Base-by-base conservation (phyloP, 2,329 filamentous ascomycete genomes). In the Cercospora sp. region DNA sequence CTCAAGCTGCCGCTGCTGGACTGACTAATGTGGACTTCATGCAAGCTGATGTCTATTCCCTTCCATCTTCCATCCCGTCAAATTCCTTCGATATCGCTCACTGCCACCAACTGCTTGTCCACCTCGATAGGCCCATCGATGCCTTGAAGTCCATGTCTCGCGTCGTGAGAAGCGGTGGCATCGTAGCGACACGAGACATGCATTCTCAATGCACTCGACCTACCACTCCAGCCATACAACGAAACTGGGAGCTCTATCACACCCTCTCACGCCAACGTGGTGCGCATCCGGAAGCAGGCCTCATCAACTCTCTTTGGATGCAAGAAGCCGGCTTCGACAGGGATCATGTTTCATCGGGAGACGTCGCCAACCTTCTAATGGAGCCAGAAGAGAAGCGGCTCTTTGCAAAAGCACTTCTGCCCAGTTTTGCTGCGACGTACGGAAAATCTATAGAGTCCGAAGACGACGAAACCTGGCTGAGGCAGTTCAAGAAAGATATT, bases 31-130 rank as follows among this genome's bases (percentile, higher is more conserved):
- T 71, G 9, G 39, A 60, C 5, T 71, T 69, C 65, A 48, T 64
- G 42, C 62, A 55, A 26, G 67, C 53, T 23, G 65, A 66, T 51
- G 67, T 61, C 4, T 48, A 31, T 8, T 42, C 63, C 28, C 63
- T 69, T 7, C 18, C 45, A 23, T n/a, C 31, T 5, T 23, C 45
- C 57, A 26, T 67, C 30, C 13, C 45, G 16, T 5, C 64, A 5
- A 13, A 59, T 7, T 67, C 67, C 5, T 89, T 88, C 70, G 87
- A 89, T 70, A 76, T 88, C n/a, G 84, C 87, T 3, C 83, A 84
- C 71, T 82, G 81, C 42, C 85, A 88, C 72, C 86, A 88, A 74
- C 82, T 88, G 2, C 77, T 89, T 7, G 81, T 85, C 69, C 87
- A 89, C 74, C 77, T 88, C 3, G 74, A 77, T 13, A 80, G 86